Evolutionary conservation across 768 basidiomycete genomes (phyloP).

Genomic region (Psilocybe sp.): DNA sequence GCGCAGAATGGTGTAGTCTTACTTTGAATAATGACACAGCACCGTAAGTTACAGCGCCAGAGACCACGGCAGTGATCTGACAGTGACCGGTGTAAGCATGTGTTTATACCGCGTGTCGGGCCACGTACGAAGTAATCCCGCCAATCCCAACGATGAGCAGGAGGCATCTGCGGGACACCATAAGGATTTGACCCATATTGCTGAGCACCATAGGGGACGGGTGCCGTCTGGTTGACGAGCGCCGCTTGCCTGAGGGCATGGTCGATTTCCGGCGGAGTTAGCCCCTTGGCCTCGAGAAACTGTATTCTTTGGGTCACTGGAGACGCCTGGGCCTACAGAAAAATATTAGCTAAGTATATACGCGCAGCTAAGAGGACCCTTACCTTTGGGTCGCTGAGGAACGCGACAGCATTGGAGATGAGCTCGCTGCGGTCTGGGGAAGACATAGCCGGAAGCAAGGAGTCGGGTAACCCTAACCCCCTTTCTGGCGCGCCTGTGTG

Average conservation of each 20-base stretch:
- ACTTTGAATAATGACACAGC: slow-evolving; percentile 79
- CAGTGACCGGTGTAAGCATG: slow-evolving; percentile 16
- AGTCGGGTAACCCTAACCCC: slow-evolving; percentile 15
- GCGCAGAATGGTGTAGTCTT: neutral
- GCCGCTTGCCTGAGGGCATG: slow-evolving; percentile 70
- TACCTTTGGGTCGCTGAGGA: slow-evolving; percentile 84
- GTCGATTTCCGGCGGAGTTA: slow-evolving; percentile 83
- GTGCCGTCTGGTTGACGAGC: slow-evolving; percentile 17
- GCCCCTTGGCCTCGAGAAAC: slow-evolving; percentile 94
- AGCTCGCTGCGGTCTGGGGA: slow-evolving; percentile 67
- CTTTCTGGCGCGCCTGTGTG: slow-evolving; percentile 9
- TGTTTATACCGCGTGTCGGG: slow-evolving; percentile 11
- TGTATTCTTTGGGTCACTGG: slow-evolving; percentile 82
- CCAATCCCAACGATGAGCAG: slow-evolving; percentile 80
- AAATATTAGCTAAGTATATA: neutral
- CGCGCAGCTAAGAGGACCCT: neutral
- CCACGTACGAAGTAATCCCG: slow-evolving; percentile 89
- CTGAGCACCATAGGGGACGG: slow-evolving; percentile 31
- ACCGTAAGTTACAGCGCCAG: slow-evolving; percentile 81
- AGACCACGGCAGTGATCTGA: slow-evolving; percentile 91
- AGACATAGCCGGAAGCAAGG: slow-evolving; percentile 31
- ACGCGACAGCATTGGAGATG: slow-evolving; percentile 77
- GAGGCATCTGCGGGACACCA: slow-evolving; percentile 30
- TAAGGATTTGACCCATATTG: slow-evolving; percentile 41
- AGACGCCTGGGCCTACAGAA: slow-evolving; percentile 66